A percentile compares a stretch with the other conserved stretches of the same genome.
phyloP scores from a whole-genome alignment of 257 asterid genomes.

The Capsicum chinense region DNA sequence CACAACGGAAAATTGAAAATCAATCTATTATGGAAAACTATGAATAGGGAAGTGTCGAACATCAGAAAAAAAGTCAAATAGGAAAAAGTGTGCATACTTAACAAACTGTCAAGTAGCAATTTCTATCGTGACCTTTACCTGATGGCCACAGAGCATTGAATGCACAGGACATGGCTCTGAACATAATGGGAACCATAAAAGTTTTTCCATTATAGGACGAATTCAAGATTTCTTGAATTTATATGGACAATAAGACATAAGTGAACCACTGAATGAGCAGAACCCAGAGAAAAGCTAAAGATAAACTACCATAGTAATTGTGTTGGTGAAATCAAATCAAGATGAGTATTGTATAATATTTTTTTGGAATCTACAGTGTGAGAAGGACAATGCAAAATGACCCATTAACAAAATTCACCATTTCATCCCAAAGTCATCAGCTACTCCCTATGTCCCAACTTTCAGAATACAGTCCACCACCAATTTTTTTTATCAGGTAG shows the following conservation, averaged over 20 bases:
- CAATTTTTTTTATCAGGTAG: neutral
- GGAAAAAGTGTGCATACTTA: neutral
- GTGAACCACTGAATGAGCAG: neutral
- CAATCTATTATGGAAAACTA: neutral
- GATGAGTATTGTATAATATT: neutral
- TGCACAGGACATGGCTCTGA: neutral
- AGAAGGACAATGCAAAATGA: neutral
- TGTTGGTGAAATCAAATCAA: conserved; percentile 18
- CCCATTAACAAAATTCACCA: neutral
- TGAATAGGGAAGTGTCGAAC: neutral
- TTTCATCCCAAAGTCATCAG: neutral
- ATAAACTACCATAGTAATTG: neutral
- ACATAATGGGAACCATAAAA: conserved; percentile 7
- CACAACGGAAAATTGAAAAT: neutral
- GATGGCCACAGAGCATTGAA: conserved; percentile 2
- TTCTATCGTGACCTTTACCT: conserved; percentile 15
- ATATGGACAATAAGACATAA: neutral
- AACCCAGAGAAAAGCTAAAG: neutral
- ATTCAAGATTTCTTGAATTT: neutral
- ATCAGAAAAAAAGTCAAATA: neutral
- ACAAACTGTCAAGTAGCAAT: conserved; percentile 6
- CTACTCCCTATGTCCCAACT: conserved; percentile 12
- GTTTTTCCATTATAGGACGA: conserved; percentile 12
- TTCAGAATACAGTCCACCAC: neutral
- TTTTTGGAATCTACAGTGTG: neutral